Percentiles rank a stretch among this genome's conserved stretches.
Evolutionary conservation across 2,329 filamentous ascomycete species (phyloP).

Genomic region (Pseudocercospora vitis): DNA sequence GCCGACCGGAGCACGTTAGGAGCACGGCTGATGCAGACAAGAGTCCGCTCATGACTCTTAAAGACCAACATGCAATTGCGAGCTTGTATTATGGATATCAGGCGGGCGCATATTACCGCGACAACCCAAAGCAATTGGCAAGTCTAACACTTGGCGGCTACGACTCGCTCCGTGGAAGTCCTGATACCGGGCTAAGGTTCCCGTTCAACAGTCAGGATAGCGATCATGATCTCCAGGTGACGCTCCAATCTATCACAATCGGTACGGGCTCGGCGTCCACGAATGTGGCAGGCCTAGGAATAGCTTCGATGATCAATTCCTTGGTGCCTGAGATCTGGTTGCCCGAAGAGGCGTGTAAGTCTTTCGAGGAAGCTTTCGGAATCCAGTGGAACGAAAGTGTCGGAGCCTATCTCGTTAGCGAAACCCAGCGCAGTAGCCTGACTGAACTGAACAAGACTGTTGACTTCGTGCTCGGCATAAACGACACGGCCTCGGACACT

Average conservation of each 20-base stretch:
- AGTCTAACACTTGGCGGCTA: slow-evolving; percentile 43
- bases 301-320: slow-evolving; percentile 44
- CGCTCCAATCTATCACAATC: slow-evolving; percentile 25
- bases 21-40: slow-evolving; percentile 40
- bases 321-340: slow-evolving; percentile 45
- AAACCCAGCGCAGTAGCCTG: slow-evolving; percentile 39
- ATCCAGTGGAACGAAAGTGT: slow-evolving; percentile 41
- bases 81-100: slow-evolving; percentile 44
- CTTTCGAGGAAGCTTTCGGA: slow-evolving; percentile 44
- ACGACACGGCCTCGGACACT: neutral
- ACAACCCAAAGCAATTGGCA: slow-evolving; percentile 1
- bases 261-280: slow-evolving; percentile 28
- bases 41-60: slow-evolving; percentile 35
- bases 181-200: slow-evolving; percentile 41
- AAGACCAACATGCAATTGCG: slow-evolving; percentile 34
- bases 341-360: slow-evolving; percentile 39
- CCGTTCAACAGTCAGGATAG: slow-evolving; percentile 30
- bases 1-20: slow-evolving; percentile 37
- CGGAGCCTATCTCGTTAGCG: slow-evolving; percentile 44
- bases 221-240: slow-evolving; percentile 27
- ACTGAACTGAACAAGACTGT: slow-evolving; percentile 37
- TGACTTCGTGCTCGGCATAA: slow-evolving; percentile 35
- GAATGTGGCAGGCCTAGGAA: slow-evolving; percentile 37
- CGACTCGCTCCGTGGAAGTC: slow-evolving; percentile 40
- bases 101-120: slow-evolving; percentile 49